Evolutionary conservation across 495 filamentous ascomycete genomes (phyloP), one percentile per base, ranked within the genome.

Genomic region (Peziza echinospora): DNA sequence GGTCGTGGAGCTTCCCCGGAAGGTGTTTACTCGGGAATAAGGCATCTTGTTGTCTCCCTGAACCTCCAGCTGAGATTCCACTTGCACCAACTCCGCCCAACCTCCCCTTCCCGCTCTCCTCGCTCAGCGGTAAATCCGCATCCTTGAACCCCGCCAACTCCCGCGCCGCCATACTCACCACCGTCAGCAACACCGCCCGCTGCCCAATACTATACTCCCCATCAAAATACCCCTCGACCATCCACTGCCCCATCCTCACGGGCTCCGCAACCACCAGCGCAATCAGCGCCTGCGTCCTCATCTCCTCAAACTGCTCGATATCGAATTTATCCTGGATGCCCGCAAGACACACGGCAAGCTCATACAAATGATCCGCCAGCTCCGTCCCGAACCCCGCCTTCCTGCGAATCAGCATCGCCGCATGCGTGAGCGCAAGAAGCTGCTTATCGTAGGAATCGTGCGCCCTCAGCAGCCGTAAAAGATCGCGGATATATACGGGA

Each of bases 181-280:
- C 75, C 44, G 78, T 80, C 28, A 96, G 76, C 28, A 94, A 68
- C 0, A 79, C 74, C 9, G 78, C 78, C 26, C 89, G 71, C 55
- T 96, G 87, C 0, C 73, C 70, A 41, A 94, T 66, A 0, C 84
- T 92, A 53, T 87, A 82, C 52, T 96, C 91, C 8, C 85, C 91
- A 30, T 80, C 78, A 57, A 92, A 96, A 63, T 87, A 92, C 0
- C 80, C 77, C 46, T 75, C 76, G 1, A 80, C 71, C 47, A 93
- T 82, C 78, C 83, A 87, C 26, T 70, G 77, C 2, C 76, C 85
- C 75, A 93, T 83, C 41, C 69, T 70, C 17, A 73, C 58, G 0
- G 91, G 84, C 52, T 80, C 71, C 1, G 82, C 76, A 19, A 87
- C 68, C 7, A 93, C 65, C 26, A 92, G 55, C 0, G 85, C 82